phyloP scores from a whole-genome alignment of 768 basidiomycete species.

The Dictyophora rubrovolvata region DNA sequence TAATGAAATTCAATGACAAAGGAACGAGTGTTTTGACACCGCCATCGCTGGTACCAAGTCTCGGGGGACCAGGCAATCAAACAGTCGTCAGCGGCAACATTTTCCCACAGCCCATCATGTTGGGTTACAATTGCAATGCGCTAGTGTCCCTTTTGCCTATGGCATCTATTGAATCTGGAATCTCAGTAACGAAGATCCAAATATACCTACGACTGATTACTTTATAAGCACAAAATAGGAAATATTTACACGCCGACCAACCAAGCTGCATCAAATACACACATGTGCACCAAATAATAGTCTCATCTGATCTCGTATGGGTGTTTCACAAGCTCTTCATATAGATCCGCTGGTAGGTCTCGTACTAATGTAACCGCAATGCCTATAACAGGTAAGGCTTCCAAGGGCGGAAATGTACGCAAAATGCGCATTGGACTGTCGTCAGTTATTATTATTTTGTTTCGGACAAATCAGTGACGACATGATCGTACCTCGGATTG shows the following conservation, averaged over 20 bases:
- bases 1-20: not conserved
- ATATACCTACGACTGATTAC: not conserved
- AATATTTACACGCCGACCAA: not conserved
- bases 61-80: not conserved
- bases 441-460: not conserved
- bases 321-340: slow-evolving; percentile 82
- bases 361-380: slow-evolving; percentile 91
- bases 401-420: slow-evolving; percentile 86
- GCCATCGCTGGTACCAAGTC: not conserved
- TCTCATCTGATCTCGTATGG: slow-evolving; percentile 48
- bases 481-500: slow-evolving; percentile 58
- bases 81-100: not conserved
- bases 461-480: not conserved
- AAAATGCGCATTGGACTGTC: slow-evolving; percentile 87
- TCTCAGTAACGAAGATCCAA: not conserved
- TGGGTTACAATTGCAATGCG: not conserved
- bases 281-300: not conserved
- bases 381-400: slow-evolving; percentile 78
- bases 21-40: not conserved
- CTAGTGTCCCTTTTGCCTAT: not conserved
- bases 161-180: not conserved
- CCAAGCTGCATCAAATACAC: not conserved
- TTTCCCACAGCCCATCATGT: not conserved
- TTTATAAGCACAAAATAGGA: not conserved
- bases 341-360: slow-evolving; percentile 78